Base-by-base conservation (phyloP, 345 rosid species). In the Lepidium didymum region DNA sequence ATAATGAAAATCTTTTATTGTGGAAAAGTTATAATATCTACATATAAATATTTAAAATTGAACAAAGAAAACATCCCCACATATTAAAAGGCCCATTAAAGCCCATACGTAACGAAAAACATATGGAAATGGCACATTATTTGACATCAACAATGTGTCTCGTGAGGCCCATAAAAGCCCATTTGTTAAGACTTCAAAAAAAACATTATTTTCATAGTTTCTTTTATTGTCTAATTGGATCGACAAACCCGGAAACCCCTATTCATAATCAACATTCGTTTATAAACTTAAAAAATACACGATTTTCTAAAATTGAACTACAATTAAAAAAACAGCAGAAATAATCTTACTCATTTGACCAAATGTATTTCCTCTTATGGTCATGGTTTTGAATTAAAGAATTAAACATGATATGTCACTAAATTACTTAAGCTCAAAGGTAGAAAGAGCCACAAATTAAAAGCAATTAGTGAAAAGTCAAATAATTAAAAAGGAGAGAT, bases 1-100 rank as follows among this genome's bases (percentile, higher is more conserved):
- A 78, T 40, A 79, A 73, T 49, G 72, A 46, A 59, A 53, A 29
- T 40, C 43, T 40, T 16, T 64, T 9, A 47, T 56, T 14, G 76
- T 72, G 70, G 53, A 65, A 72, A 47, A 56, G 27, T 38, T 37
- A 44, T 10, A 34, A 33, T 16, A 46, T 56, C 44, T 13, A 38
- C 31, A 27, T 3, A 25, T 25, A 25, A 25, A 25, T 25, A 2
- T 1, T n/a, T n/a, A n/a, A n/a, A 27, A 27, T 27, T 27, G 31
- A 27, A 27, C n/a, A 3, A 27, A 27, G 4, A 27, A 27, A 27
- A 27, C 31, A 27, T 29, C 1, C 33, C 7, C 33, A 29, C 33
- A 29, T 29, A 5, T 29, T 29, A 5, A 29, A 5, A 29, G 64
- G 71, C 61, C 54, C 54, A 19, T 12, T 7, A 23, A 50, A 73